Base-by-base conservation (phyloP, 2,329 filamentous ascomycete species). In the Botrytis paeoniae region DNA sequence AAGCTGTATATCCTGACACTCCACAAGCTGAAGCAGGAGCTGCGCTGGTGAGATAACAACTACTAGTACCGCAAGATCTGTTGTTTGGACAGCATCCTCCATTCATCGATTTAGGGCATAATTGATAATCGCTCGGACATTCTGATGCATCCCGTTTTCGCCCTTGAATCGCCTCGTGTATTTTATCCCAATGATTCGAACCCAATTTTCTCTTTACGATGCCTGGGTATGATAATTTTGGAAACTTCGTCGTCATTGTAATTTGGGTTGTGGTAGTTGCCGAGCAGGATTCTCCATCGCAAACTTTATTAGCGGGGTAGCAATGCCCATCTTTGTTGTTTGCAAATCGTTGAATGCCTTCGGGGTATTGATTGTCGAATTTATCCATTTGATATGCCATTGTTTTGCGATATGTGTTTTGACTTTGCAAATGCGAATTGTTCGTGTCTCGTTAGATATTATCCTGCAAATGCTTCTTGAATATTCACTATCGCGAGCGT, bases 1-100 rank as follows among this genome's bases (percentile, higher is more conserved):
- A 80, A 70, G 76, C 75, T 65, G 75, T 57, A 66, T 79, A 80
- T 59, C 76, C 76, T 9, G 75, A 61, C 29, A 70, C 69, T 16
- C 78, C 79, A 74, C 79, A 80, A 51, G 74, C 76, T 16, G 75
- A 74, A 39, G 75, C 75, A 37, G 77, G 62, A 64, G 76, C 75
- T 43, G 75, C 62, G 43, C 61, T 77, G 25, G 75, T 73, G 0
- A 84, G 80, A 3, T 81, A 76, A 77, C 88, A 89, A 22, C 78
- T 80, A 32, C 79, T 81, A 61, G 81, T 81, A 2, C 81, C 86
- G 78, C 87, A 89, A 6, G 81, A 81, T 74, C 86, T 87, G 70
- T 83, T 80, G 25, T 83, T 80, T 2, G 86, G 85, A 75, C 79
- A 81, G 69, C 79, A 81, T 29, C 78, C 79, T 57, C 79, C 79